These are phyloP conservation scores for Pestalotiopsis sp. DNA, from an alignment of 2,329 filamentous ascomycete genomes.

Conservation along the genomic window DNA sequence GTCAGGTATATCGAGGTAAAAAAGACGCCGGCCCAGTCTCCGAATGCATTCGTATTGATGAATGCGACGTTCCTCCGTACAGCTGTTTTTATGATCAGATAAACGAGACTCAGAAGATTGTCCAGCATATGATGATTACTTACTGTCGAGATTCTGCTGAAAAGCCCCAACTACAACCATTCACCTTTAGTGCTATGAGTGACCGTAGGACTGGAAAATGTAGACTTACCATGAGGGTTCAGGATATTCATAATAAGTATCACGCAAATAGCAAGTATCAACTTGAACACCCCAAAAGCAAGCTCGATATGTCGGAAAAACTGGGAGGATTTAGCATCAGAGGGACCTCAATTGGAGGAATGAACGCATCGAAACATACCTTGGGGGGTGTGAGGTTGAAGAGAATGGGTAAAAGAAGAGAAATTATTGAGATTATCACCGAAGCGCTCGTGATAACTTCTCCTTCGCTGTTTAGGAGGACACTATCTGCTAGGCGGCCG, in stretches of 20 bases:
- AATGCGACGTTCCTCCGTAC: background rate
- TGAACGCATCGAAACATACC: too few relatives aligned
- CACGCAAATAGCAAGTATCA: background rate
- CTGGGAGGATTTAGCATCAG: too few relatives aligned
- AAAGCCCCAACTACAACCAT: too few relatives aligned
- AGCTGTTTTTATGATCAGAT: too few relatives aligned
- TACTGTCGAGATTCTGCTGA: too few relatives aligned
- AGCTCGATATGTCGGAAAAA: background rate
- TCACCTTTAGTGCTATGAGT: too few relatives aligned
- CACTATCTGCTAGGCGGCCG: too few relatives aligned
- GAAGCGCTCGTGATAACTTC: background rate
- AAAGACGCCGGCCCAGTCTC: background rate
- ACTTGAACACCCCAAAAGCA: background rate
- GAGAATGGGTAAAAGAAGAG: background rate
- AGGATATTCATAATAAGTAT: background rate
- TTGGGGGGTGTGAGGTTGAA: background rate
- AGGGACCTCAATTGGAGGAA: too few relatives aligned
- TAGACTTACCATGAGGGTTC: background rate
- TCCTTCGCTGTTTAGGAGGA: background rate
- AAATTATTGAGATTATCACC: background rate
- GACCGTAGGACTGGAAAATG: background rate
- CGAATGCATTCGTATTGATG: background rate
- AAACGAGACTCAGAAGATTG: too few relatives aligned
- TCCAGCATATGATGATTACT: too few relatives aligned
- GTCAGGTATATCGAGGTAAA: background rate